Base-by-base conservation (phyloP, 2,329 filamentous ascomycete genomes). In the Cercospora citrullina region DNA sequence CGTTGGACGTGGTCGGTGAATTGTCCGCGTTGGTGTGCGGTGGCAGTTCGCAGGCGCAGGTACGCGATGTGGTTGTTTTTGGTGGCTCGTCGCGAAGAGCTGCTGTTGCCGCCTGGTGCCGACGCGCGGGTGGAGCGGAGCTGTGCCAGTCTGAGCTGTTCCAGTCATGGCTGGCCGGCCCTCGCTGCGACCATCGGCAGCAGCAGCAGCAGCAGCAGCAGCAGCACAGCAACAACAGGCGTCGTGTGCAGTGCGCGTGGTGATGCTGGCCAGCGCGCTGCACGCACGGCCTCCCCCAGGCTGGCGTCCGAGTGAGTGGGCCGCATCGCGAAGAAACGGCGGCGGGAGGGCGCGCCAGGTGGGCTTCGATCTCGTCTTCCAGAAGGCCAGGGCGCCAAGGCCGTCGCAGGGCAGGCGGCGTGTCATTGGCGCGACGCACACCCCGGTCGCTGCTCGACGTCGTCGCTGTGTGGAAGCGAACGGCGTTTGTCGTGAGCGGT, bases 291-390 rank as follows among this genome's bases (percentile, higher is more conserved):
- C 36, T n/a, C 6, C 36, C 36, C 36, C 36, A 60, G 21, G 58
- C 58, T 60, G 23, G 58, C n/a, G 59, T 39, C 39, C 53, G 53
- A 58, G 53, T 30, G 48, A 53, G 60, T 63, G 61, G 61, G 61
- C 61, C 61, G 48, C 45, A 55, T 55, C 28, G 61, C 61, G 61
- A 63, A 28, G 61, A 63, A 57, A 63, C 45, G 61, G 61, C 61
- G 61, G 45, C 42, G 42, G 61, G 39, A 57, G 21, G 53, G 28
- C 53, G 53, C 23, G 53, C 53, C 23, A 10, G 53, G 53, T 14
- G 28, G 53, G 61, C 61, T 63, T 63, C 61, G 61, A 63, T 36
- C 30, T 39, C 16, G 53, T 23, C 61, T 63, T 63, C 61, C n/a
- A 23, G 61, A 63, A 63, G 61, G 42, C 42, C 42, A 28, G 48